Base-by-base conservation (phyloP, 768 basidiomycete genomes). In the Coprinopsis strossmayeri region DNA sequence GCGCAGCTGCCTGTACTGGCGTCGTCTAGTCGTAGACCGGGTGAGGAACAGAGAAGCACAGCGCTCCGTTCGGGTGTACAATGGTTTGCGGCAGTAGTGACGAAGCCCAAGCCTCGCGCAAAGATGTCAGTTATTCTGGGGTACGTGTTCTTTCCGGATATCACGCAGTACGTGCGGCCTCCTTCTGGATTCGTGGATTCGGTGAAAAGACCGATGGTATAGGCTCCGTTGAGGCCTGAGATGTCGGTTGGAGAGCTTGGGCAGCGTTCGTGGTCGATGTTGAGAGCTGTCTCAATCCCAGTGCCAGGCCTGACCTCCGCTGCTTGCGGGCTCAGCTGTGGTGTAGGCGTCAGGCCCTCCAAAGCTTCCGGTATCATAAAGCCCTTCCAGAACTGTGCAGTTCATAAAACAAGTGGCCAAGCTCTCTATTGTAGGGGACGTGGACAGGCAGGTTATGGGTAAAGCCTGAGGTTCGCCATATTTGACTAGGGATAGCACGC, bases 1-100 rank as follows among this genome's bases (percentile, higher is more conserved):
- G 15, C 12, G 45, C 37, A 18, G 45, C 18, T 11, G 50, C 50
- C 20, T 46, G 45, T 3, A 25, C 24, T 7, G 45, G 25, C 10
- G 45, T 46, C 9, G 25, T 38, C 30, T 24, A 13, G 25, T 46
- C 50, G 28, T 46, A 39, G 1, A 40, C 13, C 3, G 45, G 50
- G 21, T 51, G 45, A n/a, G 50, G 50, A 17, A 37, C 45, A 12
- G 35, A 46, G 45, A 51, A 46, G 20, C 46, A 45, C n/a, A 51
- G 45, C 13, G 50, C 34, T 34, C 35, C n/a, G n/a, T n/a, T n/a
- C 23, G 13, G 18, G 11, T 40, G 37, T 9, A 40, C 47, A 15
- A 23, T 25, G 28, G 25, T 45, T 46, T 12, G 45, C 43, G 20
- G 43, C 25, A n/a, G 38, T 30, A 27, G 46, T 51, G 23, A 51